A percentile compares a stretch with the other conserved stretches of the same genome.
phyloP scores from a whole-genome alignment of 2,329 filamentous ascomycete genomes.

The Simplicillium aogashimaense region DNA sequence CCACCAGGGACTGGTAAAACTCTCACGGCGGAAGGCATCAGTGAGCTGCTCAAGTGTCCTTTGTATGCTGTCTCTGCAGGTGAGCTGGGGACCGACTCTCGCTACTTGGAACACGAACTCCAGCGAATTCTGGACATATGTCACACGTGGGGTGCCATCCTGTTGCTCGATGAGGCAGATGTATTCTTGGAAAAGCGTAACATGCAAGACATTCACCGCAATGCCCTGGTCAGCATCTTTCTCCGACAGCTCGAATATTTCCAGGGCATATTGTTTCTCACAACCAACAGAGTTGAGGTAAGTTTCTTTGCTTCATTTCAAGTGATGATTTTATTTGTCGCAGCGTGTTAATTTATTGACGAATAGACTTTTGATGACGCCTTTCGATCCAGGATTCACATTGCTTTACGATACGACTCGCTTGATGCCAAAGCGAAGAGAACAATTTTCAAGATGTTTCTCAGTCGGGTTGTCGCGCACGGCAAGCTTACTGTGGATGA shows the following conservation, averaged over 20 bases:
- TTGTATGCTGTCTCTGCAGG: constrained; percentile 77
- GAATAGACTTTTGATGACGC: constrained; percentile 73
- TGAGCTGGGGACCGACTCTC: constrained; percentile 70
- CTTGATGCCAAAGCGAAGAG: constrained; percentile 64
- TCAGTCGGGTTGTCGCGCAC: constrained; percentile 59
- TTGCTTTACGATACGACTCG: constrained; percentile 72
- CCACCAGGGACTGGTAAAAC: constrained; percentile 85
- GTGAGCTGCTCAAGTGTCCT: constrained; percentile 71
- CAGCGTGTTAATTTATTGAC: neutral
- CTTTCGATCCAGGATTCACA: constrained; percentile 80
- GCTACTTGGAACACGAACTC: constrained; percentile 63
- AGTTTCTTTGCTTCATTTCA: constrained; percentile 10
- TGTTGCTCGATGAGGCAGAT: constrained; percentile 78
- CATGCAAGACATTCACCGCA: constrained; percentile 74
- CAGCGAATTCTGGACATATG: constrained; percentile 81
- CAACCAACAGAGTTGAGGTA: constrained; percentile 73
- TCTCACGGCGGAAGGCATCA: constrained; percentile 77
- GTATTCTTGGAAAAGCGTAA: constrained; percentile 77
- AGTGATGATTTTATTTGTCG: neutral
- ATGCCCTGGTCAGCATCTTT: constrained; percentile 81
- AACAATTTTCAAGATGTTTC: constrained; percentile 75
- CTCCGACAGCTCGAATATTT: constrained; percentile 82
- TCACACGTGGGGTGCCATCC: constrained; percentile 75
- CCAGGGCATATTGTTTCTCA: constrained; percentile 82
- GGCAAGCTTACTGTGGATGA: constrained; percentile 50